Evolutionary conservation across 441 rosid species (phyloP).

Genomic region (Kokia cookei): DNA sequence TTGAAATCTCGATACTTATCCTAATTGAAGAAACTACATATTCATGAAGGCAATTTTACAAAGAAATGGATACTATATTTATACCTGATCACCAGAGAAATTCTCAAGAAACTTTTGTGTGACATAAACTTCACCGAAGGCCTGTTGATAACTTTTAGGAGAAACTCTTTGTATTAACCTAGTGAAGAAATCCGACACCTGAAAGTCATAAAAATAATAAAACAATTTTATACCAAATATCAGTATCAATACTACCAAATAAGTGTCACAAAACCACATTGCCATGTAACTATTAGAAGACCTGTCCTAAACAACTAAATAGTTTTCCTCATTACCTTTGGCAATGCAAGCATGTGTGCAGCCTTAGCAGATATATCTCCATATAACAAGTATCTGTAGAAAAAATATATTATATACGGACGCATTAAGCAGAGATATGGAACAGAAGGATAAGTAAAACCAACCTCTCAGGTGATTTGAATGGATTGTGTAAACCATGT

Average conservation of each 20-base stretch:
- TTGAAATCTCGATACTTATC: background rate
- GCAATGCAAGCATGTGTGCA: constrained; percentile 80
- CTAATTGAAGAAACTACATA: background rate
- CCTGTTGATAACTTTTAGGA: constrained; percentile 96
- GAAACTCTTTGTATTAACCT: constrained; percentile 89
- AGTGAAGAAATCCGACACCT: constrained; percentile 84
- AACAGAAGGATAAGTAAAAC: constrained; percentile 1
- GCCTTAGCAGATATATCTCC: constrained; percentile 87
- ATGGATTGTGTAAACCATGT: constrained; percentile 97
- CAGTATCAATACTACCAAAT: background rate
- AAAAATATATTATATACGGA: background rate
- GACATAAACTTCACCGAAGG: constrained; percentile 80
- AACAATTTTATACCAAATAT: background rate
- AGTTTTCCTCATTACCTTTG: constrained; percentile 47
- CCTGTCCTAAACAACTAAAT: background rate
- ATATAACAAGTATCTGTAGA: constrained; percentile 76
- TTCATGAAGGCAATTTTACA: background rate
- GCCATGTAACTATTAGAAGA: background rate
- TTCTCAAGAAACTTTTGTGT: constrained; percentile 86
- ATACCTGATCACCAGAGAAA: constrained; percentile 95
- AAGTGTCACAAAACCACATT: background rate
- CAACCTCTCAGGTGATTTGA: constrained; percentile 93
- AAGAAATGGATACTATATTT: background rate
- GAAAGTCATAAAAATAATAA: constrained; percentile 17
- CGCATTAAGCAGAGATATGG: background rate